These are phyloP conservation scores for Podila verticillata DNA, from an alignment of 192 early-diverging fungal genomes.

Conservation along the genomic window DNA sequence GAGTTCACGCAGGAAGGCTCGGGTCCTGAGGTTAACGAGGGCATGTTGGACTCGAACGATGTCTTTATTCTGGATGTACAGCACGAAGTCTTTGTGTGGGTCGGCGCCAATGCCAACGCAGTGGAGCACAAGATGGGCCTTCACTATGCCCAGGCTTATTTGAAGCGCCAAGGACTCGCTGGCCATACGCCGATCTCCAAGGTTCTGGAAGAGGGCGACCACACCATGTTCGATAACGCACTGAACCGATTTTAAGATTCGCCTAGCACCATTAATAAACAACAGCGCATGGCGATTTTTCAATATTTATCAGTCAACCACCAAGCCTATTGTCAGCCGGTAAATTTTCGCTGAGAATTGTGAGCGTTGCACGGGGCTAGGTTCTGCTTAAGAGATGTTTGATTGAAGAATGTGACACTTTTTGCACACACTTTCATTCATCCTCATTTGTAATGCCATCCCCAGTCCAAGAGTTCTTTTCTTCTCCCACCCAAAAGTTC, in stretches of 20 bases:
- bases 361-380: too few relatives aligned
- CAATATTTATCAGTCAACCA: background rate
- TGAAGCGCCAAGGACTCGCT: slow-evolving; percentile 62
- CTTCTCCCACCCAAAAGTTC: slow-evolving; percentile 57
- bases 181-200: slow-evolving; percentile 66
- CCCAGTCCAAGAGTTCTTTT: slow-evolving; percentile 56
- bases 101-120: slow-evolving; percentile 60
- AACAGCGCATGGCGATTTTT: background rate
- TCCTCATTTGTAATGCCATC: slow-evolving; percentile 16
- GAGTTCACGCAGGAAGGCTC: slow-evolving; percentile 66
- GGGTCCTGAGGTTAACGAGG: slow-evolving; percentile 50
- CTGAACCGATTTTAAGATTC: slow-evolving; percentile 31
- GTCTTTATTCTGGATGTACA: slow-evolving; percentile 77
- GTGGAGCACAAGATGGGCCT: slow-evolving; percentile 65
- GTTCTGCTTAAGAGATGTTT: too few relatives aligned
- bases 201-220: slow-evolving; percentile 76
- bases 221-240: slow-evolving; percentile 60
- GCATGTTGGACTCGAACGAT: slow-evolving; percentile 66
- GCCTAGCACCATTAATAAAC: background rate
- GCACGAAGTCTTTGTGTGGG: slow-evolving; percentile 68
- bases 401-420: background rate
- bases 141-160: slow-evolving; percentile 71
- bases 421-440: background rate
- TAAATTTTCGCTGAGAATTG: background rate
- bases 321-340: background rate